Evolutionary conservation across 106 monocot species (phyloP).

Genomic region (Agapanthus africanus): DNA sequence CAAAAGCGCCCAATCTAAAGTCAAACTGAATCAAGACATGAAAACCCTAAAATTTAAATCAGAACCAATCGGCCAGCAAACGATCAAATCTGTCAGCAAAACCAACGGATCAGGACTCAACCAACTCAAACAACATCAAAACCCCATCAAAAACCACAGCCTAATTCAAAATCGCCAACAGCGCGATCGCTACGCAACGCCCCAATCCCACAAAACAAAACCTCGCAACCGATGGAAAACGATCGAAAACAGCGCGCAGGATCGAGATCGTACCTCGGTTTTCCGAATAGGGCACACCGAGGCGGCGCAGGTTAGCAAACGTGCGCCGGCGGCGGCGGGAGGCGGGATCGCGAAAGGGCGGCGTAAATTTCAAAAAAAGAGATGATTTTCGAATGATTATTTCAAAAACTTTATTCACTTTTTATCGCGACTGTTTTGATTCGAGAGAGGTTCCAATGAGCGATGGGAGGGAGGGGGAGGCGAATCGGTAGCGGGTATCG

Average conservation of each 20-base stretch:
- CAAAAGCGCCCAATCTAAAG: slow-evolving; percentile 9
- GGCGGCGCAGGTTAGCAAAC: slow-evolving; percentile 22
- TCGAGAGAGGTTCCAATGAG: no score
- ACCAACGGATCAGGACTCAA: slow-evolving; percentile 27
- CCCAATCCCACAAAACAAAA: background rate
- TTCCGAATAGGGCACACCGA: background rate
- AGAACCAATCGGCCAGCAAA: slow-evolving; percentile 12
- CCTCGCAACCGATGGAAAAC: background rate
- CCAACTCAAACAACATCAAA: slow-evolving; percentile 7
- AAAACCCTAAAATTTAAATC: background rate
- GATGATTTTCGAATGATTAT: no score
- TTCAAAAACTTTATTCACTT: no score
- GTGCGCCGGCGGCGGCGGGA: slow-evolving; percentile 17
- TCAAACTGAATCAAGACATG: slow-evolving; percentile 18
- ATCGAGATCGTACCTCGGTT: slow-evolving; percentile 16
- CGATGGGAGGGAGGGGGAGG: background rate
- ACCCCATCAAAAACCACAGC: slow-evolving; percentile 8
- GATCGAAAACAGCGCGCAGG: background rate
- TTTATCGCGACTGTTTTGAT: no score
- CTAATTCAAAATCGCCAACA: background rate
- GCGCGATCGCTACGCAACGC: background rate
- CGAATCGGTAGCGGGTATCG: background rate
- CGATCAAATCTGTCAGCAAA: slow-evolving; percentile 21
- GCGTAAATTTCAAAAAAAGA: no score
- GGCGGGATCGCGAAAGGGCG: no score